phyloP scores from a whole-genome alignment of 1,139 yeast genomes.

The Zygotorulaspora mrakii region DNA sequence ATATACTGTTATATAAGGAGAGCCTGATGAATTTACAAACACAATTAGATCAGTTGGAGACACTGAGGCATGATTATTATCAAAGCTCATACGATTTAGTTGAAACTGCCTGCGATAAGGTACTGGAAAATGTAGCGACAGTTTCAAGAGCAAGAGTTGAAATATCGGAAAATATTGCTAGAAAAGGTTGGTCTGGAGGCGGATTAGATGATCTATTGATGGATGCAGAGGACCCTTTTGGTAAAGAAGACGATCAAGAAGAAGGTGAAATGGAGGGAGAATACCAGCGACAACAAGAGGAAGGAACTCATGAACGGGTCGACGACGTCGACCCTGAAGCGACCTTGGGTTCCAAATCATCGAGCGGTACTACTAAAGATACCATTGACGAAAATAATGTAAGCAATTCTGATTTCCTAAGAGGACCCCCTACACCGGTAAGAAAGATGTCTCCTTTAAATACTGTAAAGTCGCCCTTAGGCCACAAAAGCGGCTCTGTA shows the following conservation, averaged over 20 bases:
- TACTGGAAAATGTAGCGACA: slow-evolving; percentile 57
- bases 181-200: slow-evolving; percentile 85
- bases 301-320: background rate
- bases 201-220: slow-evolving; percentile 66
- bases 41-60: slow-evolving; percentile 75
- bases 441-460: background rate
- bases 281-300: slow-evolving; percentile 5
- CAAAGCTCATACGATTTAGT: slow-evolving; percentile 55
- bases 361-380: slow-evolving; percentile 1
- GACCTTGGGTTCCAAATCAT: background rate
- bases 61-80: slow-evolving; percentile 70
- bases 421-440: slow-evolving; percentile 1
- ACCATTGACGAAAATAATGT: background rate
- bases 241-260: slow-evolving; percentile 18
- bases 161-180: slow-evolving; percentile 73
- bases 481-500: slow-evolving; percentile 2
- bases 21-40: slow-evolving; percentile 64
- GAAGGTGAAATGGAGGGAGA: slow-evolving; percentile 12
- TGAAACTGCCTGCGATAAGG: slow-evolving; percentile 52
- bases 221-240: slow-evolving; percentile 53
- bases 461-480: background rate
- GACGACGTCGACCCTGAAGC: slow-evolving; percentile 4
- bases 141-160: slow-evolving; percentile 76
- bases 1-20: slow-evolving; percentile 59
- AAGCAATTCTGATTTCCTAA: slow-evolving; percentile 1